Evolutionary conservation across 2,329 filamentous ascomycete genomes (phyloP), one percentile per base, ranked within the genome.

Genomic region (Colletotrichum lini): DNA sequence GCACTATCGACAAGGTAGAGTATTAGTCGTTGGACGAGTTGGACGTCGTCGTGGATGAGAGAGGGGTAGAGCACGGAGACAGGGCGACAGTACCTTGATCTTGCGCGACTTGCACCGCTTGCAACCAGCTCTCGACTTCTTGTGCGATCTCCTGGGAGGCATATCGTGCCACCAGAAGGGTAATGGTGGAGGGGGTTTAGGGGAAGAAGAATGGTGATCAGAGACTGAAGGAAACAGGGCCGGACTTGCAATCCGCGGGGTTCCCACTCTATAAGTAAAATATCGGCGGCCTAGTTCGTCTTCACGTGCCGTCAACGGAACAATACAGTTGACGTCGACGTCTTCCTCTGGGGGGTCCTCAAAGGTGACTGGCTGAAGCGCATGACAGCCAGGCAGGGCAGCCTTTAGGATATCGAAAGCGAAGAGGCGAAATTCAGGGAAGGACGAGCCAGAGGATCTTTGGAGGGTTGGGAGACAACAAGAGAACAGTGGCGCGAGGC

Each of bases 111-210:
- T 93, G 80, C 91, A 93, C 70, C 89, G 84, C 73, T 87, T 85
- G 76, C 91, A 93, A 56, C 91, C 91, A 62, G 90, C 87, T 74
- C 91, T 87, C 67, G 90, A 92, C 82, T 92, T 93, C 78, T 91
- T 93, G 80, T 93, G 91, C 52, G 90, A 91, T 78, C 90, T 85
- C 77, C 90, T 84, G 40, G 90, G 90, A 72, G 90, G 89, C 90
- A 92, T 92, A 57, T 73, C 9, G 30, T 79, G 73, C 16, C 23
- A 40, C 23, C 4, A 38, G 12, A n/a, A 18, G 15, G 18, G 67
- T 23, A 35, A 35, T 10, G 30, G 8, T 13, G 44, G 26, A 16
- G 3, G 18, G 52, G 42, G 16, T 30, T 26, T 16, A 4, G 21
- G 12, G 16, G 2, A 21, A 26, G 12, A 16, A 26, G 13, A 35